Conservation (phyloP, 495 filamentous ascomycete species). For the Aspergillus ostianus region DNA sequence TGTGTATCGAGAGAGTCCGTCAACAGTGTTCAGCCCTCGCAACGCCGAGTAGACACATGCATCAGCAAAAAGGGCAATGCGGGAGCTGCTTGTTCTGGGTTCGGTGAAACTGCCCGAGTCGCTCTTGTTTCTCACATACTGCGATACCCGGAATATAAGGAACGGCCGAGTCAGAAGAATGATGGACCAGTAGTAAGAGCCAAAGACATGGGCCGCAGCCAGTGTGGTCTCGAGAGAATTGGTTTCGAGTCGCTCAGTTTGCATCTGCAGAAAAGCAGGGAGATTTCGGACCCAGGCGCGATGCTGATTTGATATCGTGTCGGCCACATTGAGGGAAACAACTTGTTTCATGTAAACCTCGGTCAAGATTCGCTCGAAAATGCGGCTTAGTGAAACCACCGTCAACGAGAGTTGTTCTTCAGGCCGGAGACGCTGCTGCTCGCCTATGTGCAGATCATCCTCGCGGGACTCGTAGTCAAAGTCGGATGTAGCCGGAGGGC, state of each 20-base stretch:
- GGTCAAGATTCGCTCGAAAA: constrained; percentile 65
- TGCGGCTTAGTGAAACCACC: constrained; percentile 48
- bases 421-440: constrained; percentile 23
- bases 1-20: constrained; percentile 53
- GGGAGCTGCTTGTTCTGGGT: constrained; percentile 30
- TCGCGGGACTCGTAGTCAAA: constrained; percentile 54
- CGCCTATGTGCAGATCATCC: constrained; percentile 19
- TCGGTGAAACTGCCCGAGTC: constrained; percentile 24
- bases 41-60: constrained; percentile 68
- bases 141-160: constrained; percentile 56
- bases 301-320: constrained; percentile 62
- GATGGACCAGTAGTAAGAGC: constrained; percentile 72
- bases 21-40: constrained; percentile 62
- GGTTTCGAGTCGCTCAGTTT: constrained; percentile 34
- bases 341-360: constrained; percentile 69
- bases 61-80: constrained; percentile 64
- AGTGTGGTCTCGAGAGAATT: constrained; percentile 55
- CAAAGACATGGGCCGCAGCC: constrained; percentile 63
- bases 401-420: constrained; percentile 37
- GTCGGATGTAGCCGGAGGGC: constrained; percentile 59
- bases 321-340: constrained; percentile 63
- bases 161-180: constrained; percentile 69
- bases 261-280: constrained; percentile 32
- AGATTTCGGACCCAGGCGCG: constrained; percentile 40
- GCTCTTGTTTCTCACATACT: constrained; percentile 40